Evolutionary conservation across 1,284 basidiomycete species (phyloP).

Genomic region (Bjerkandera adusta): DNA sequence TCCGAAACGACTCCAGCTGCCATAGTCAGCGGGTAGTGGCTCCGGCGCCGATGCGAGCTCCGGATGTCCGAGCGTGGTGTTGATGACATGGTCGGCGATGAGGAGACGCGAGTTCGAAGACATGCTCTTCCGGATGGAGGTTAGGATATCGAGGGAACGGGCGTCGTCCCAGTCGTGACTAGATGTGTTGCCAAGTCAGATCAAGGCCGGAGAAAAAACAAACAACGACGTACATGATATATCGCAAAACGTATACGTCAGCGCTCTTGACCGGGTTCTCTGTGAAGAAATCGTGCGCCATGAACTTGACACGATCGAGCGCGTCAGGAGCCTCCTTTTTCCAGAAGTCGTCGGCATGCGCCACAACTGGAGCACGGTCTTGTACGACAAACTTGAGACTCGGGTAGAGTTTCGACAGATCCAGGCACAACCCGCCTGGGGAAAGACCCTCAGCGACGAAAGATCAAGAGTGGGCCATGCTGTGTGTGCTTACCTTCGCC

Average conservation of each 20-base stretch:
- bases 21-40: conserved; percentile 16
- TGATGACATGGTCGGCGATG: conserved; percentile 7
- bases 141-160: conserved; percentile 11
- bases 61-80: conserved; percentile 9
- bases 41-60: conserved; percentile 8
- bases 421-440: conserved; percentile 16
- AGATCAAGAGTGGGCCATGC: too few species aligned
- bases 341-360: conserved; percentile 15
- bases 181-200: too few species aligned
- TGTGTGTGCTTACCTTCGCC: conserved; percentile 16
- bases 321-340: conserved; percentile 12
- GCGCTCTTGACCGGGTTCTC: conserved; percentile 25
- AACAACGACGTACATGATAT: conserved; percentile 27
- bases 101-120: conserved; percentile 13
- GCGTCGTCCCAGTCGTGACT: conserved; percentile 18
- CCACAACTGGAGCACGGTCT: conserved; percentile 17
- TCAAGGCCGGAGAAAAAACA: too few species aligned
- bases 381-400: conserved; percentile 22
- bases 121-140: conserved; percentile 9
- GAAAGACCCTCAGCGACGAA: neutral
- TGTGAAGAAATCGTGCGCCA: too few species aligned
- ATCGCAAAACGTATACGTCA: conserved; percentile 27
- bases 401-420: conserved; percentile 15
- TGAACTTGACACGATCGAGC: too few species aligned
- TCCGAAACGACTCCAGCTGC: conserved; percentile 6